These are phyloP conservation scores for Scheffersomyces stambukii DNA, from an alignment of 1,139 yeast genomes.

Conservation along the genomic window DNA sequence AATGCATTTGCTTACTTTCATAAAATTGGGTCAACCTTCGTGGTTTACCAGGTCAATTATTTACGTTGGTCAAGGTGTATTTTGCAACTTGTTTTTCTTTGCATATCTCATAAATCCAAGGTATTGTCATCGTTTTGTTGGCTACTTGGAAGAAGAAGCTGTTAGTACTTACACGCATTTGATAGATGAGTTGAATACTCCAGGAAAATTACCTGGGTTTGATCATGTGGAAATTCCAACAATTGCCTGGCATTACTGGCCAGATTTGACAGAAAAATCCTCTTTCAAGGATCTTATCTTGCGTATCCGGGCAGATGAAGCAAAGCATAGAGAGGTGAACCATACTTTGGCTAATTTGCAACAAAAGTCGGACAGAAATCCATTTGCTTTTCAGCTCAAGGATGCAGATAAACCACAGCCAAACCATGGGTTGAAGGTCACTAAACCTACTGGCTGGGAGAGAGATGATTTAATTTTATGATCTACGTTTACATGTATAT, in stretches of 20 bases:
- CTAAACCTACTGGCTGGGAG: constrained; percentile 60
- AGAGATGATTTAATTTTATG: constrained; percentile 42
- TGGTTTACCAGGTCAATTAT: constrained; percentile 54
- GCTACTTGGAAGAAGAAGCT: constrained; percentile 77
- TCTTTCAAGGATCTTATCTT: constrained; percentile 57
- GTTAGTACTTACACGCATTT: constrained; percentile 65
- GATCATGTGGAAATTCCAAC: constrained; percentile 44
- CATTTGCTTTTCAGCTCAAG: constrained; percentile 52
- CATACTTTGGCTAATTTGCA: constrained; percentile 69
- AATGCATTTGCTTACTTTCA: constrained; percentile 70
- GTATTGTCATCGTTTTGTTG: constrained; percentile 73
- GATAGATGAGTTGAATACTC: constrained; percentile 50
- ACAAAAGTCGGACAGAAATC: constrained; percentile 56
- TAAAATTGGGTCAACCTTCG: constrained; percentile 63
- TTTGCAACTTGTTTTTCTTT: constrained; percentile 62
- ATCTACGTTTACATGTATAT: constrained; percentile 5
- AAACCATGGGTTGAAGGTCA: constrained; percentile 42
- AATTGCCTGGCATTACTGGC: constrained; percentile 64
- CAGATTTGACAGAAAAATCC: constrained; percentile 44
- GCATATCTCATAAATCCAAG: constrained; percentile 57
- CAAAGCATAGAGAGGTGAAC: constrained; percentile 74
- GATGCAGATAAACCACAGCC: constrained; percentile 50
- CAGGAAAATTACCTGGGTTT: constrained; percentile 50
- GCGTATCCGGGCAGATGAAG: constrained; percentile 61
- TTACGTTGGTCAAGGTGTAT: constrained; percentile 68